Evolutionary conservation across 148 eudicot genomes (phyloP).

Genomic region (Nyssa sinensis): DNA sequence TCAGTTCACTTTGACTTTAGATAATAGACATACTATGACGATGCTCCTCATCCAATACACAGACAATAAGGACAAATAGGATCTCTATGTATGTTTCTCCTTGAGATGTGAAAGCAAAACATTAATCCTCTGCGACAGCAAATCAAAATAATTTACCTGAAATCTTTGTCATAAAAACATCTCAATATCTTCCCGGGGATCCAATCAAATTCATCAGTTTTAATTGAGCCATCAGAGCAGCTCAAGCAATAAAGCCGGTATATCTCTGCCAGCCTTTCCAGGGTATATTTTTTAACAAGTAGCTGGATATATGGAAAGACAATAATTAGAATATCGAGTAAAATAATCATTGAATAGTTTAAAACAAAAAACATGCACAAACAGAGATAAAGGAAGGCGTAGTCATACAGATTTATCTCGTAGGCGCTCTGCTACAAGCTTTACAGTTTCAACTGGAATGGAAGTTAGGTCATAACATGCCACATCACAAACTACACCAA

Average conservation of each 20-base stretch:
- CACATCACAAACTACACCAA: slow-evolving; percentile 81
- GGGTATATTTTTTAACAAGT: slow-evolving; percentile 80
- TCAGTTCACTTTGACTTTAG: not conserved
- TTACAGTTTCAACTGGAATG: slow-evolving; percentile 65
- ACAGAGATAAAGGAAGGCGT: not conserved
- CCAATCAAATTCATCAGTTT: slow-evolving; percentile 65
- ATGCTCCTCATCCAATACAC: not conserved
- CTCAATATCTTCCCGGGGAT: slow-evolving; percentile 91
- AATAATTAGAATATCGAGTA: slow-evolving; percentile 11
- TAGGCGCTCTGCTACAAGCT: slow-evolving; percentile 88
- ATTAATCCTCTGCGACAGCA: slow-evolving; percentile 1
- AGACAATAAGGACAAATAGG: not conserved
- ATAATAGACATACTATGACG: not conserved
- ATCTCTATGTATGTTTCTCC: not conserved
- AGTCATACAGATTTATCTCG: slow-evolving; percentile 85
- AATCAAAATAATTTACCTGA: slow-evolving; percentile 49
- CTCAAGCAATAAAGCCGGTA: slow-evolving; percentile 59
- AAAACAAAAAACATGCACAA: not conserved
- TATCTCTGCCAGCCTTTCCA: slow-evolving; percentile 90
- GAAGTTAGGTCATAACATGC: slow-evolving; percentile 67
- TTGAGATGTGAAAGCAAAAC: not conserved
- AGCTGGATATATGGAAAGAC: slow-evolving; percentile 46
- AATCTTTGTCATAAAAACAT: slow-evolving; percentile 92
- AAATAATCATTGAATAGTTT: not conserved
- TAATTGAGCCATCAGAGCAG: slow-evolving; percentile 28